These are phyloP conservation scores for Amphibolis antarctica DNA, from an alignment of 106 monocot genomes.

Conservation along the genomic window DNA sequence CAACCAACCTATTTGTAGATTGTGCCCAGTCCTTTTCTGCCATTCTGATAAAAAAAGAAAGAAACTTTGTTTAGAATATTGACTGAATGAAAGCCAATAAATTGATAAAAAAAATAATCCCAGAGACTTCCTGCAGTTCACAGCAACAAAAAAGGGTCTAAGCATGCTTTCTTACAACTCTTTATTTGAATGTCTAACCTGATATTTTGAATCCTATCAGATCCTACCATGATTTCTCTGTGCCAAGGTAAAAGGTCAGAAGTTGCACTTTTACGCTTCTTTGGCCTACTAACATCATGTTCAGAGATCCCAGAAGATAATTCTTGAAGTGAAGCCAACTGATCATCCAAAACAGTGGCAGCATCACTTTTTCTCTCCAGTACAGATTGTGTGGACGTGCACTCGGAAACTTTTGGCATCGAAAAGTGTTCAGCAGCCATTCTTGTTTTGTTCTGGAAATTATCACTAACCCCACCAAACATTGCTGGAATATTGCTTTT, in stretches of 20 bases:
- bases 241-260: constrained; percentile 22
- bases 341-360: constrained; percentile 7
- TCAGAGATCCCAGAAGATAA: constrained; percentile 10
- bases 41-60: constrained; percentile 15
- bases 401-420: constrained; percentile 21
- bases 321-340: not conserved
- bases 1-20: constrained; percentile 61
- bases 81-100: not conserved
- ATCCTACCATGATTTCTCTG: constrained; percentile 11
- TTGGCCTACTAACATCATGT: constrained; percentile 7
- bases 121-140: not conserved
- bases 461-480: constrained; percentile 10
- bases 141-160: not conserved
- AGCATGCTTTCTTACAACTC: not conserved
- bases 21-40: constrained; percentile 26
- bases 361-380: constrained; percentile 19
- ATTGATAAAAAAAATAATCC: not conserved
- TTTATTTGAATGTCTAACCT: constrained; percentile 7
- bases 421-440: constrained; percentile 11
- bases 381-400: constrained; percentile 5
- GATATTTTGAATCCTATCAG: constrained; percentile 9
- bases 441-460: constrained; percentile 19
- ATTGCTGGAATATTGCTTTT: constrained; percentile 20
- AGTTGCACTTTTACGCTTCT: constrained; percentile 22
- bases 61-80: not conserved